Percentiles rank a stretch among this genome's conserved stretches.
These are phyloP conservation scores for Mycena vitilis DNA, from an alignment of 768 basidiomycete species.

Conservation along the genomic window DNA sequence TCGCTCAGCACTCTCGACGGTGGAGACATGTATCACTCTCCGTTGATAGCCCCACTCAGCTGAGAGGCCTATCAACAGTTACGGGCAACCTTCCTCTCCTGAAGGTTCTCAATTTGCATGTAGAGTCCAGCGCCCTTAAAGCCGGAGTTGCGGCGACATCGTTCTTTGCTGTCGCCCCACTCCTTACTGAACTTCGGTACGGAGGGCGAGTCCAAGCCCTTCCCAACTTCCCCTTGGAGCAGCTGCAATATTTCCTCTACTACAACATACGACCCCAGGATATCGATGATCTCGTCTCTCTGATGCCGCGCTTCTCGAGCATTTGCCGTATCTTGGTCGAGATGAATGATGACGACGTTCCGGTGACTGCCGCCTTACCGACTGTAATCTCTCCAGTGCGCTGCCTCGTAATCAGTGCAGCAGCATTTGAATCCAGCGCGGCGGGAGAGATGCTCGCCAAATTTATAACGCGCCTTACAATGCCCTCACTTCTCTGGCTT, in stretches of 20 bases:
- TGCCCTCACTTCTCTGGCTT: neutral
- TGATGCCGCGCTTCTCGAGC: constrained; percentile 1
- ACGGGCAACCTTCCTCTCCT: constrained; percentile 7
- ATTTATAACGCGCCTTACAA: neutral
- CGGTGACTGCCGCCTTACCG: neutral
- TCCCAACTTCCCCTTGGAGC: constrained; percentile 12
- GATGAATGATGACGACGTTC: neutral
- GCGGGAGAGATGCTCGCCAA: neutral
- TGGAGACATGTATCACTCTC: constrained; percentile 5
- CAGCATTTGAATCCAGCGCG: neutral
- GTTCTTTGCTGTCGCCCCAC: constrained; percentile 10
- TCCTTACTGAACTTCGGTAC: neutral
- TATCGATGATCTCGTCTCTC: neutral
- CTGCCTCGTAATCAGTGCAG: neutral
- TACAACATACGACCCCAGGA: neutral
- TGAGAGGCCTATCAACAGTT: neutral
- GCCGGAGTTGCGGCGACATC: neutral
- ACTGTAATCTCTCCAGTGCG: neutral
- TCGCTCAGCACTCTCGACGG: constrained; percentile 16
- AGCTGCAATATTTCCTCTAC: neutral
- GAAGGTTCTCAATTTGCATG: neutral
- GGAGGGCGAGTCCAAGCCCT: neutral
- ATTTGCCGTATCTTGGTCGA: neutral
- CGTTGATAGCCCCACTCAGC: neutral
- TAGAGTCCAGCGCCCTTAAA: neutral